Base-by-base conservation (phyloP, 495 filamentous ascomycete genomes). In the Xylaria bambusicola region DNA sequence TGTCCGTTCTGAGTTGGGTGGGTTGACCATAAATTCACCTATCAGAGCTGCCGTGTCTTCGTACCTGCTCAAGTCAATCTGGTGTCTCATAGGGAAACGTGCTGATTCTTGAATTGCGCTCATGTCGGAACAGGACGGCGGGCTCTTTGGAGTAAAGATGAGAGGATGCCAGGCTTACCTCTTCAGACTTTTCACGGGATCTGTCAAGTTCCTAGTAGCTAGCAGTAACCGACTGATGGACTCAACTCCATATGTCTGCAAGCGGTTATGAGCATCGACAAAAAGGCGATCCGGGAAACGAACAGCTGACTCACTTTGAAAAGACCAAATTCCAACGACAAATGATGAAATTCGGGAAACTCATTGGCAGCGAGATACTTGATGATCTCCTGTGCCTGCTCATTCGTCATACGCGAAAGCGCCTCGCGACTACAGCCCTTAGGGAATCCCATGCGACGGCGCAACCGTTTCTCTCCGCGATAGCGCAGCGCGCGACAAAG, bases 231-330 rank as follows among this genome's bases (percentile, higher is more conserved):
- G 68, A 4, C 82, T 84, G 50, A 88, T 88, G 20, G 81, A 77
- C 0, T 86, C 84, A 45, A 90, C 82, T 7, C 83, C 86, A 59
- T 90, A 90, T 13, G 87, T 88, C 81, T 86, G 15, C 12, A 50
- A 4, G 23, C 8, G 17, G 23, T 20, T 24, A 44, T 59, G 1
- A 59, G 56, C 38, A 45, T 48, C 8, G 1, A 2, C 15, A 13
- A 3, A 29, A 20, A 46, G n/a, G n/a, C n/a, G n/a, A n/a, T n/a
- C n/a, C n/a, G n/a, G n/a, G n/a, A n/a, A n/a, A n/a, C n/a, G n/a
- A n/a, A n/a, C n/a, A n/a, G n/a, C n/a, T n/a, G n/a, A n/a, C 50
- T 27, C 54, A 85, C 82, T 69, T 81, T 81, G 69, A 89, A 88
- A 2, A 91, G 71, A 0, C 84, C 87, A 67, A 89, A 89, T 55